Percentiles rank a stretch among this genome's conserved stretches.
Evolutionary conservation across 371 early-diverging fungal genomes (phyloP).

Genomic region (Rhizopus delemar): DNA sequence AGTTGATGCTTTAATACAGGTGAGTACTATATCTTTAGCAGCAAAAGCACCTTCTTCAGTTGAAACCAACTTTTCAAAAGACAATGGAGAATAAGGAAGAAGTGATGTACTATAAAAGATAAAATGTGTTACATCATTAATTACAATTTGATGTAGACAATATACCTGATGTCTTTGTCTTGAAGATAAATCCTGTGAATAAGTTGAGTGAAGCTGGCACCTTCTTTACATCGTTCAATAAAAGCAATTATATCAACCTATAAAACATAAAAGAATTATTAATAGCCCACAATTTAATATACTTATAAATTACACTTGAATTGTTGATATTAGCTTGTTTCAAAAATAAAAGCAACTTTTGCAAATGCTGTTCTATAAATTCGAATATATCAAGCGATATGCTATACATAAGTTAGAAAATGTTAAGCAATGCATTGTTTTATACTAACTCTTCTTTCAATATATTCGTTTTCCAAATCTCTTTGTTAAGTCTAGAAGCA

Average conservation of each 20-base stretch:
- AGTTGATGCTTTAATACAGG: constrained; percentile 3
- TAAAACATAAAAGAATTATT: background rate
- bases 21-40: constrained; percentile 4
- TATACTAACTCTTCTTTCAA: constrained; percentile 6
- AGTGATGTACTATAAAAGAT: background rate
- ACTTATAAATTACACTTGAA: background rate
- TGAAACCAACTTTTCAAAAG: constrained; percentile 18
- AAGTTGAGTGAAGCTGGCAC: background rate
- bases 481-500: constrained; percentile 1
- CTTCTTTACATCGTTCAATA: constrained; percentile 1
- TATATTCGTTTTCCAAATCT: constrained; percentile 12
- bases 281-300: background rate
- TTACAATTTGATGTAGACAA: background rate
- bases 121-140: too few relatives aligned
- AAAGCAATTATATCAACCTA: background rate
- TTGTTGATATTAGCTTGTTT: background rate
- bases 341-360: background rate
- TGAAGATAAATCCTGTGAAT: background rate
- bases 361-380: background rate
- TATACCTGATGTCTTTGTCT: background rate
- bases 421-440: background rate
- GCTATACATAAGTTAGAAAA: background rate
- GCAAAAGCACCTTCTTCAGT: constrained; percentile 14
- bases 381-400: background rate
- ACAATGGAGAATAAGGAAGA: background rate